Conservation (phyloP, 371 early-diverging fungal species). For the Enterocytospora artemiae region DNA sequence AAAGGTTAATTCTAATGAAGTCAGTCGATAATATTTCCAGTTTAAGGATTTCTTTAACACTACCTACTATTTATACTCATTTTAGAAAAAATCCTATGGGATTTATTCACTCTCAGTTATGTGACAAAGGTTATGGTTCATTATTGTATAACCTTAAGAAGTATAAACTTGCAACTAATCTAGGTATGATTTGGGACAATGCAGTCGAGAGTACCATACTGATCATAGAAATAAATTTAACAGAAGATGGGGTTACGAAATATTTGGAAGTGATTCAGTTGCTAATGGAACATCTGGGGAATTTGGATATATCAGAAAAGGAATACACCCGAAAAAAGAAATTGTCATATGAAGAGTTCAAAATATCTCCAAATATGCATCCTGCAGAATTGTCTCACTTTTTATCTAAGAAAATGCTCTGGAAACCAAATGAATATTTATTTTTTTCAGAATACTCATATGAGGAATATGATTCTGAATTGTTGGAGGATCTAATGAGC, state of each 20-base stretch:
- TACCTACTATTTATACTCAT: constrained; percentile 18
- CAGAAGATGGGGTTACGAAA: constrained; percentile 17
- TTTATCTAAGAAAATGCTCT: constrained; percentile 39
- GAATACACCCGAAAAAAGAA: constrained; percentile 34
- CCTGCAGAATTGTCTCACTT: constrained; percentile 38
- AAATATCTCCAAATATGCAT: constrained; percentile 31
- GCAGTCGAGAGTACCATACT: constrained; percentile 27
- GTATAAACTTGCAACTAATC: constrained; percentile 21
- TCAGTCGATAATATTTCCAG: constrained; percentile 34
- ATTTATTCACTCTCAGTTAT: constrained; percentile 27
- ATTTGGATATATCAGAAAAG: neutral
- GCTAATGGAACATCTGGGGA: neutral
- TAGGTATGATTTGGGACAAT: constrained; percentile 9
- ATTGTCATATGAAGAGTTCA: constrained; percentile 27
- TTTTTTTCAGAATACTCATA: constrained; percentile 30
- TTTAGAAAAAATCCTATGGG: constrained; percentile 39
- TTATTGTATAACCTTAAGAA: constrained; percentile 41
- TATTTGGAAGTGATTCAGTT: constrained; percentile 1
- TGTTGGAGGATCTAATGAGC: constrained; percentile 25
- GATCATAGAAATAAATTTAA: constrained; percentile 31
- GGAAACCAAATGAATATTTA: constrained; percentile 41
- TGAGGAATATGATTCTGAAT: constrained; percentile 32
- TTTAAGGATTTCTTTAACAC: constrained; percentile 30
- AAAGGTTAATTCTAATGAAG: constrained; percentile 36
- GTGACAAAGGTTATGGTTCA: constrained; percentile 21